Percentiles rank a stretch among this genome's conserved stretches.
These are phyloP conservation scores for Coemansia sp. DNA, from an alignment of 192 early-diverging fungal species.

Conservation along the genomic window DNA sequence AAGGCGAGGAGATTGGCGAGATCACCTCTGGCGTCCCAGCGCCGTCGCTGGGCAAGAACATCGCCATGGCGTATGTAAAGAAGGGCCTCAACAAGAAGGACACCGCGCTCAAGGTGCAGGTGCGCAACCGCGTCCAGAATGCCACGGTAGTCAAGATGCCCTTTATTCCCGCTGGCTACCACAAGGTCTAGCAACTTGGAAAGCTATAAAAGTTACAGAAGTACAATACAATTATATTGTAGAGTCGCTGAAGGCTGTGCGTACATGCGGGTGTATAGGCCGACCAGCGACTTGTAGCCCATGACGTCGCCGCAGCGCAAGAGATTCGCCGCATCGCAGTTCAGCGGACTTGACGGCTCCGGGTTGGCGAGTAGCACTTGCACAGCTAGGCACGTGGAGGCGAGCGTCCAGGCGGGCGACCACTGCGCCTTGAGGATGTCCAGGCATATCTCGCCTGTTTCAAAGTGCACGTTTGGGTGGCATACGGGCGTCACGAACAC, in stretches of 20 bases:
- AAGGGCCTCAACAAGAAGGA: constrained; percentile 87
- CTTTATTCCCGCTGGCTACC: constrained; percentile 85
- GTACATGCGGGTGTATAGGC: constrained; percentile 81
- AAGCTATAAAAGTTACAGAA: background rate
- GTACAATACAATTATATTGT: background rate
- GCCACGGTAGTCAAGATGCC: constrained; percentile 94
- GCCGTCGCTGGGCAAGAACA: constrained; percentile 91
- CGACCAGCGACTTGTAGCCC: constrained; percentile 86
- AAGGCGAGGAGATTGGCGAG: constrained; percentile 72
- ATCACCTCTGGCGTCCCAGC: constrained; percentile 94
- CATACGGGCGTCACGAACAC: constrained; percentile 84
- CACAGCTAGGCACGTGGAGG: constrained; percentile 84
- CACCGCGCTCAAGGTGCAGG: constrained; percentile 91
- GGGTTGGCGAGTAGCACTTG: constrained; percentile 82
- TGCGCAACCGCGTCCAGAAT: constrained; percentile 83
- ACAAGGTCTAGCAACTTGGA: constrained; percentile 53
- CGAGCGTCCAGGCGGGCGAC: constrained; percentile 95
- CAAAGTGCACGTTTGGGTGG: constrained; percentile 94
- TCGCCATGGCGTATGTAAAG: constrained; percentile 97
- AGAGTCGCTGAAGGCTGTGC: constrained; percentile 38
- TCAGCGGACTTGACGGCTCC: constrained; percentile 88
- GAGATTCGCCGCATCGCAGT: constrained; percentile 95
- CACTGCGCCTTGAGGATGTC: constrained; percentile 94
- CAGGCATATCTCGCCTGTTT: constrained; percentile 97
- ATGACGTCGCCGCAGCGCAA: constrained; percentile 83